These are phyloP conservation scores for Cladosporium sp. DNA, from an alignment of 2,329 filamentous ascomycete species.

Conservation along the genomic window DNA sequence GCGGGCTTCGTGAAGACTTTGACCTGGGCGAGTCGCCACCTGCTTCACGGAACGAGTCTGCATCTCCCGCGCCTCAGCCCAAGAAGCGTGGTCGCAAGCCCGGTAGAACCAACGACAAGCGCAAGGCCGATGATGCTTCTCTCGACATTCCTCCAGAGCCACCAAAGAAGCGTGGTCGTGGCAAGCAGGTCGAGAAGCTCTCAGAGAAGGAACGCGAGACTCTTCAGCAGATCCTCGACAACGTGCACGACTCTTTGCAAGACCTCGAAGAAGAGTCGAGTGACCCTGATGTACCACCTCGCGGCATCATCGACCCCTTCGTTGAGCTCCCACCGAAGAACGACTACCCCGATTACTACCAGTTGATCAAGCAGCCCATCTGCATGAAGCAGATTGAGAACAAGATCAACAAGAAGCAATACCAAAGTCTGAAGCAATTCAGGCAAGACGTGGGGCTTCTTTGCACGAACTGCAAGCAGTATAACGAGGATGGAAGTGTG, in stretches of 20 bases:
- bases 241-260: conserved; percentile 76
- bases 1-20: conserved; percentile 45
- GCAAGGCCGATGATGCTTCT: conserved; percentile 72
- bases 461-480: conserved; percentile 87
- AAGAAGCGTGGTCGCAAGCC: conserved; percentile 83
- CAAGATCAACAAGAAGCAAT: conserved; percentile 95
- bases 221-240: conserved; percentile 76
- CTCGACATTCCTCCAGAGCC: conserved; percentile 66
- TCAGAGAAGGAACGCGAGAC: conserved; percentile 65
- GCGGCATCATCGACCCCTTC: conserved; percentile 89
- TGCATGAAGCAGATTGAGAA: conserved; percentile 93
- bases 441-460: conserved; percentile 77
- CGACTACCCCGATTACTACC: conserved; percentile 91
- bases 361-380: conserved; percentile 87
- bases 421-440: conserved; percentile 75
- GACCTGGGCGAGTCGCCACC: conserved; percentile 67
- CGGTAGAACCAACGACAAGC: conserved; percentile 64
- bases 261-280: conserved; percentile 74
- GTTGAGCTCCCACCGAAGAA: conserved; percentile 85
- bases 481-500: conserved; percentile 93
- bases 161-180: conserved; percentile 65
- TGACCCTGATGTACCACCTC: conserved; percentile 55
- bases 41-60: conserved; percentile 72
- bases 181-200: conserved; percentile 64
- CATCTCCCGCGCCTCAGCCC: conserved; percentile 62